Evolutionary conservation across 2,329 filamentous ascomycete species (phyloP).

Genomic region (Colletotrichum chrysophilum): DNA sequence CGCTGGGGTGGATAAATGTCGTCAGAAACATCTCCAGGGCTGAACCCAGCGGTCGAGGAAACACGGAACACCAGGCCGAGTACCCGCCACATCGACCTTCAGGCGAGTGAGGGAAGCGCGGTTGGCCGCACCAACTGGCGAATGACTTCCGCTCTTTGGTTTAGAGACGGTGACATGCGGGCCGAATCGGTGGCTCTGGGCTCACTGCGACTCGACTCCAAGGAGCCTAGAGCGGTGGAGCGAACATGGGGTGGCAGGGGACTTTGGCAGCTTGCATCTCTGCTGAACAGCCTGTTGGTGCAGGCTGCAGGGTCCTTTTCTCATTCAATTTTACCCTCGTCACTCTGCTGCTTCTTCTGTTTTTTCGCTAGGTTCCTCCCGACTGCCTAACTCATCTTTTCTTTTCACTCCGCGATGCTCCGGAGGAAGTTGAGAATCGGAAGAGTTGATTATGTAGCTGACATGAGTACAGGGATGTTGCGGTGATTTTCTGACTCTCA

Average conservation of each 20-base stretch:
- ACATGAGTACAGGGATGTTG: not conserved
- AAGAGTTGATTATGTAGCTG: not conserved
- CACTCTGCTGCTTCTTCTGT: not conserved
- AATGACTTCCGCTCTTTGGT: not conserved
- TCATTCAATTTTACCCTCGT: not conserved
- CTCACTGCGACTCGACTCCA: not conserved
- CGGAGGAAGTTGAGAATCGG: not conserved
- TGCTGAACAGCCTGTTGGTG: not conserved
- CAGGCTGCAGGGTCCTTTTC: not conserved
- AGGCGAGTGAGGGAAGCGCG: not conserved
- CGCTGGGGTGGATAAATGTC: not conserved
- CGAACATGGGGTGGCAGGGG: not conserved
- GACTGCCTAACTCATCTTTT: not conserved
- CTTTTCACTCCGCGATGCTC: not conserved
- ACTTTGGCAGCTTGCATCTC: not conserved
- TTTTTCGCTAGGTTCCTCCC: not conserved
- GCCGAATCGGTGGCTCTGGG: constrained; percentile 16
- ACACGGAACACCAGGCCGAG: not conserved
- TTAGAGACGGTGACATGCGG: constrained; percentile 3
- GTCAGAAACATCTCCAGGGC: not conserved
- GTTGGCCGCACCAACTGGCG: not conserved
- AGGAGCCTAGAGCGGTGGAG: constrained; percentile 8
- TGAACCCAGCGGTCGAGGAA: not conserved
- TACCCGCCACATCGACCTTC: not conserved
- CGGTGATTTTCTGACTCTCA: not conserved